Percentiles rank a stretch among this genome's conserved stretches.
Evolutionary conservation across 1,284 basidiomycete genomes (phyloP).

Genomic region (Leccinum angustisporum): DNA sequence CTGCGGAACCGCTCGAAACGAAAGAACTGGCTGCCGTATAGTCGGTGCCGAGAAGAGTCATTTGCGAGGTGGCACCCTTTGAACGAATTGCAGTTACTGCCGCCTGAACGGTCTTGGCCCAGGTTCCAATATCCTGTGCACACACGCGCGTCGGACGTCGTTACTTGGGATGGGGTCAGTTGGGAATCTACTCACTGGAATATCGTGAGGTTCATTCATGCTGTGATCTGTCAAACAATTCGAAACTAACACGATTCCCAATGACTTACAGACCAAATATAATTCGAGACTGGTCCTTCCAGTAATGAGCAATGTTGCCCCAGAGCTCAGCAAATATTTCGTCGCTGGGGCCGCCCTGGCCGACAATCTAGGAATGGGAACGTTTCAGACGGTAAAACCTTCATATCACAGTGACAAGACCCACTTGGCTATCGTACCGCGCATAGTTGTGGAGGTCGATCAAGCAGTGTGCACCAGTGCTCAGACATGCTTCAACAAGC

Average conservation of each 20-base stretch:
- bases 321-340: constrained; percentile 55
- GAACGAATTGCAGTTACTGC: constrained; percentile 57
- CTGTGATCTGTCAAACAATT: constrained; percentile 25
- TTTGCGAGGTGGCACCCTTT: constrained; percentile 45
- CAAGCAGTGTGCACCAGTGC: constrained; percentile 47
- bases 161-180: constrained; percentile 42
- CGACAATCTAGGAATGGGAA: constrained; percentile 43
- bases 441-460: constrained; percentile 63
- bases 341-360: constrained; percentile 60
- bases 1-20: constrained; percentile 54
- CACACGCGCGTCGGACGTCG: neutral
- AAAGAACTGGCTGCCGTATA: constrained; percentile 53
- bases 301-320: constrained; percentile 52
- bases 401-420: constrained; percentile 1
- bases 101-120: constrained; percentile 43
- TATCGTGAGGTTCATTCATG: constrained; percentile 59
- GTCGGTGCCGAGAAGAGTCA: constrained; percentile 56
- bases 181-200: constrained; percentile 30
- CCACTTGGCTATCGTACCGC: constrained; percentile 46
- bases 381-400: neutral
- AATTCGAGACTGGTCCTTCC: constrained; percentile 47
- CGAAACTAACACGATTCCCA: neutral
- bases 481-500: constrained; percentile 48
- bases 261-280: constrained; percentile 52
- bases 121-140: constrained; percentile 38